Evolutionary conservation across 257 asterid genomes (phyloP), one percentile per base, ranked within the genome.

Genomic region (Jasminum sambac): DNA sequence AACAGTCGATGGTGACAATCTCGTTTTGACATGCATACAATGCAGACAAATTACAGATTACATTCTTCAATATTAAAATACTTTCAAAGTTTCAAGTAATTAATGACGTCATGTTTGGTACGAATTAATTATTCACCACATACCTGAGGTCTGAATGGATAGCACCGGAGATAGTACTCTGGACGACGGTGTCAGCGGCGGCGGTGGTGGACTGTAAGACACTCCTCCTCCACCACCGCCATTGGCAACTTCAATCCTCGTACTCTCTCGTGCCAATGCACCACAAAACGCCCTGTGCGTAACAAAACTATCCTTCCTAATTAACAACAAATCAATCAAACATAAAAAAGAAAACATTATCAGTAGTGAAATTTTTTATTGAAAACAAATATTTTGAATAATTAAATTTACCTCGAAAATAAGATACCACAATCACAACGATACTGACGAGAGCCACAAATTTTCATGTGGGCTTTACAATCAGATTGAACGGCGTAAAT

Each of bases 391-490:
- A 11, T n/a, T n/a, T n/a, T 40, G 1, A 1, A 40, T 5, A 40
- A 40, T 6, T 40, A 30, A 1, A 30, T 16, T 19, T 13, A 89
- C 98, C 98, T 87, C 0, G 98, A 85, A 76, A 93, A 93, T 70
- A 90, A 74, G 65, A 97, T 89, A 57, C 98, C 98, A 55, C 98
- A 93, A 66, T 93, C 96, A 11, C 98, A 93, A 10, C 89, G 94
- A 65, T 90, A 93, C 68, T 90, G 96, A 6, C 95, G 76, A 46
- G 97, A 89, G 46, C 97, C 98, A 64, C 98, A 93, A 46, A 89
- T 86, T 67, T 89, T 93, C 94, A 87, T 89, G 74, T 93, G 98
- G 11, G 98, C 96, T 85, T 90, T 93, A 95, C 96, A 87, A 59
- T 93, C 98, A 0, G 96, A 90, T 42, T 79, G 84, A 2, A 93